Percentiles rank a stretch among this genome's conserved stretches.
These are phyloP conservation scores for Martensiomyces pterosporus DNA, from an alignment of 192 early-diverging fungal genomes.

Conservation along the genomic window DNA sequence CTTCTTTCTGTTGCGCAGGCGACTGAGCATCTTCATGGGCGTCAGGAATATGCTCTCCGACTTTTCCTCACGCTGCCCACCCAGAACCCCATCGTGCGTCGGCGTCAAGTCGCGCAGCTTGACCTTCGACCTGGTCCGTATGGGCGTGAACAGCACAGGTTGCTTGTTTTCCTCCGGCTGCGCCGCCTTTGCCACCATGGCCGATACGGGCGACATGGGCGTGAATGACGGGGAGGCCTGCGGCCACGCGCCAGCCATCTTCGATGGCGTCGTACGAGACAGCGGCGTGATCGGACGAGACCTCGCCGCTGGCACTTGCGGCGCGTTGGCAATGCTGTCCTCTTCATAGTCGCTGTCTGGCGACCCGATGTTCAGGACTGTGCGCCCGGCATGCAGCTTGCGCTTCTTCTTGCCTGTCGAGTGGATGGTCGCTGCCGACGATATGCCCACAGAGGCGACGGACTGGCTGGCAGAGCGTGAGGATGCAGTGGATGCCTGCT, in stretches of 20 bases:
- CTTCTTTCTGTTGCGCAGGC: conserved; percentile 44
- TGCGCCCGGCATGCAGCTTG: conserved; percentile 24
- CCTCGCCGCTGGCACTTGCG: background rate
- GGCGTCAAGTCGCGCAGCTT: background rate
- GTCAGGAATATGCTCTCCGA: conserved; percentile 34
- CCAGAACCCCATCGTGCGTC: background rate
- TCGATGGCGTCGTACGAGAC: background rate
- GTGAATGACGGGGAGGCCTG: background rate
- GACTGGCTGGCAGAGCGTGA: too few relatives aligned
- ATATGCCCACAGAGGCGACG: too few relatives aligned
- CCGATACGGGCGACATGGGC: background rate
- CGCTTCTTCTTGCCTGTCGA: conserved; percentile 35
- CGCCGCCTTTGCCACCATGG: conserved; percentile 1
- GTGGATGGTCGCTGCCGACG: too few relatives aligned
- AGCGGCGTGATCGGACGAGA: background rate
- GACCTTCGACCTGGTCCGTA: conserved; percentile 17
- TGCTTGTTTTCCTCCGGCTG: conserved; percentile 31
- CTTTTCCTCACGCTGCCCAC: background rate
- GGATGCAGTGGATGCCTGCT: too few relatives aligned
- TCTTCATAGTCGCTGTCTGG: conserved; percentile 3
- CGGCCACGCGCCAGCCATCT: conserved; percentile 1
- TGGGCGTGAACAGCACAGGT: conserved; percentile 36
- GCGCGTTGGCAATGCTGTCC: conserved; percentile 2
- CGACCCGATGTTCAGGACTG: conserved; percentile 14
- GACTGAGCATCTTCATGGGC: conserved; percentile 47